These are phyloP conservation scores for Cercospora brassicicola DNA, from an alignment of 2,329 filamentous ascomycete species.

Conservation along the genomic window DNA sequence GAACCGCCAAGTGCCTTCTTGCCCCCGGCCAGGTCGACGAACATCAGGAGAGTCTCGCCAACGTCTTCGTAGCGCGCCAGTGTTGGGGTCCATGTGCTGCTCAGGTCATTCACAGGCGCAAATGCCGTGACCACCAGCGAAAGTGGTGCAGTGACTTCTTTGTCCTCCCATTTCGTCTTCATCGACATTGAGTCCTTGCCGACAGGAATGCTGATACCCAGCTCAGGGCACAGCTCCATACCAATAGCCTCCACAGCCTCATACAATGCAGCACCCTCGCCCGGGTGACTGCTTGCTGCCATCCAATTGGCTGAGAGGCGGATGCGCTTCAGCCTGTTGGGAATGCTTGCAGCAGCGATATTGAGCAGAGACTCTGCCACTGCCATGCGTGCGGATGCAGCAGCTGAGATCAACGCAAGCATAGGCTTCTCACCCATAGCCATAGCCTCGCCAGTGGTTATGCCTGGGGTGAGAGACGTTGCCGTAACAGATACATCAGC, in stretches of 20 bases:
- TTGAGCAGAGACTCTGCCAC: slow-evolving; percentile 94
- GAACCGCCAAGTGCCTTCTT: slow-evolving; percentile 84
- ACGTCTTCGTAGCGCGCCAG: slow-evolving; percentile 80
- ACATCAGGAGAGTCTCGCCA: slow-evolving; percentile 83
- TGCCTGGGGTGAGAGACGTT: slow-evolving; percentile 71
- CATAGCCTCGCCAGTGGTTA: slow-evolving; percentile 90
- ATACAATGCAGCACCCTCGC: slow-evolving; percentile 88
- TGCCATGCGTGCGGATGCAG: slow-evolving; percentile 91
- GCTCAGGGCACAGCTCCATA: slow-evolving; percentile 82
- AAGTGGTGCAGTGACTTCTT: slow-evolving; percentile 88
- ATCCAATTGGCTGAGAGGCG: slow-evolving; percentile 98
- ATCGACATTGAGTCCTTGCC: slow-evolving; percentile 99
- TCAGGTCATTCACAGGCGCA: slow-evolving; percentile 75
- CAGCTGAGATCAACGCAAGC: slow-evolving; percentile 83
- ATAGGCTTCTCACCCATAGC: slow-evolving; percentile 92
- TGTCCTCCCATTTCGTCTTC: slow-evolving; percentile 91
- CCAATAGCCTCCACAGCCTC: slow-evolving; percentile 92
- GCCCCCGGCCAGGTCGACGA: slow-evolving; percentile 83
- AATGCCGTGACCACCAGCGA: slow-evolving; percentile 92
- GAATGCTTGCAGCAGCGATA: slow-evolving; percentile 74
- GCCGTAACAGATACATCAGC: slow-evolving; percentile 91
- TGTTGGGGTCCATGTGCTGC: slow-evolving; percentile 91
- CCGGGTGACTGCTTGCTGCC: slow-evolving; percentile 90
- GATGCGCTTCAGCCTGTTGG: slow-evolving; percentile 73
- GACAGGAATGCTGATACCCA: slow-evolving; percentile 92